Evolutionary conservation across 1,139 yeast species (phyloP).

Genomic region (Eremothecium cymbalariae): DNA sequence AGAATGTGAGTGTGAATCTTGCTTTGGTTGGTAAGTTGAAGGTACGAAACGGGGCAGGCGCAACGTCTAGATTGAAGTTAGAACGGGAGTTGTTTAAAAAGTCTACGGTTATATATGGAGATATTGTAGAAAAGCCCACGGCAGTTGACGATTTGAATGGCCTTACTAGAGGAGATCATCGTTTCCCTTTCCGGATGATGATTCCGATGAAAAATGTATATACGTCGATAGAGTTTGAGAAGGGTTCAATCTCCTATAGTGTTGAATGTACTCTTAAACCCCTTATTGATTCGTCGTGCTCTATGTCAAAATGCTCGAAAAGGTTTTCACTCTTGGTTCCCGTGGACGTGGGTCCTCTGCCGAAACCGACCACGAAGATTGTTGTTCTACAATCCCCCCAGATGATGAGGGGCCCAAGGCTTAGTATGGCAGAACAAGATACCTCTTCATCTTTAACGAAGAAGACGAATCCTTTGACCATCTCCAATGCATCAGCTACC

Average conservation of each 20-base stretch:
- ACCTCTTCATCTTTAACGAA: constrained; percentile 21
- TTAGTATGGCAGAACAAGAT: constrained; percentile 14
- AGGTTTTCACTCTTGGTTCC: constrained; percentile 59
- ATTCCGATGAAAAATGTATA: constrained; percentile 63
- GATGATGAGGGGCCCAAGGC: constrained; percentile 11
- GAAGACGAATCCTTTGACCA: constrained; percentile 15
- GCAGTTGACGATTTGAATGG: constrained; percentile 35
- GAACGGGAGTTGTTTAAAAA: constrained; percentile 54
- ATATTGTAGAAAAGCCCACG: constrained; percentile 13
- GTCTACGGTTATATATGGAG: constrained; percentile 59
- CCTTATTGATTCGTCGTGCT: neutral
- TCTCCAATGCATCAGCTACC: constrained; percentile 13
- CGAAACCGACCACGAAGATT: constrained; percentile 59
- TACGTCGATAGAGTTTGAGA: constrained; percentile 75
- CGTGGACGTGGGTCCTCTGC: constrained; percentile 58
- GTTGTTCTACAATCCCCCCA: constrained; percentile 46
- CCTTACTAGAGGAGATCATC: constrained; percentile 70
- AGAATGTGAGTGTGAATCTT: constrained; percentile 46
- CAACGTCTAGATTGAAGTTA: constrained; percentile 24
- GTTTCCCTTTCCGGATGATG: constrained; percentile 76
- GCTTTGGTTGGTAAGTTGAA: constrained; percentile 51
- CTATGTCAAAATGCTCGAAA: constrained; percentile 39
- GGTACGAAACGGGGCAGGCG: constrained; percentile 35
- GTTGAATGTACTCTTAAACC: constrained; percentile 50
- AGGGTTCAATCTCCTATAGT: constrained; percentile 68